These are phyloP conservation scores for Hericium rajendrae DNA, from an alignment of 768 basidiomycete genomes.

Conservation along the genomic window DNA sequence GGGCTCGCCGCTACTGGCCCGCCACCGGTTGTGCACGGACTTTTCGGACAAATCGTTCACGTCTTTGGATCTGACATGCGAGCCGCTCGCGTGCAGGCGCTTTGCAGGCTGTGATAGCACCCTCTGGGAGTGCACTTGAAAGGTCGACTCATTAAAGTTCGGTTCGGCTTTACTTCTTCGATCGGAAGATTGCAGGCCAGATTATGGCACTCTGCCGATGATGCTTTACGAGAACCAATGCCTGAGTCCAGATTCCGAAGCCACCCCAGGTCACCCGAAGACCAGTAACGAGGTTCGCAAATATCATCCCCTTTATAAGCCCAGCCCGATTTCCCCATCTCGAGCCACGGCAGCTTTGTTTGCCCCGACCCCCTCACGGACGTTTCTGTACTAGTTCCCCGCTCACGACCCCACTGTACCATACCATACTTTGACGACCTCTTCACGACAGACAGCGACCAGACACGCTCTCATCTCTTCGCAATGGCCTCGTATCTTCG, in stretches of 20 bases:
- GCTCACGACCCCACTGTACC: neutral
- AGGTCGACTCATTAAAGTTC: neutral
- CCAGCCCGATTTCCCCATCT: neutral
- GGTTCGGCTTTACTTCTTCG: neutral
- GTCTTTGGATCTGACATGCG: neutral
- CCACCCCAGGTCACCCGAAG: conserved; percentile 2
- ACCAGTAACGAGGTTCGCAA: neutral
- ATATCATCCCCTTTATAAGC: conserved; percentile 7
- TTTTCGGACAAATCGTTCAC: conserved; percentile 1
- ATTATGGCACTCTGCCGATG: conserved; percentile 1
- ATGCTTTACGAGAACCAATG: conserved; percentile 8
- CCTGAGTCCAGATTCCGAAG: neutral
- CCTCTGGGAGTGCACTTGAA: neutral
- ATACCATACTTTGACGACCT: neutral
- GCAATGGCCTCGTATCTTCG: conserved; percentile 44
- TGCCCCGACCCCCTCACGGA: neutral
- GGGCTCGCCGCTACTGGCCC: neutral
- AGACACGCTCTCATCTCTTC: neutral
- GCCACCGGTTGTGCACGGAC: conserved; percentile 1
- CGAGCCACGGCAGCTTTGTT: conserved; percentile 1
- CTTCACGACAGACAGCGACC: neutral
- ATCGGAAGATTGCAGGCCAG: conserved; percentile 6
- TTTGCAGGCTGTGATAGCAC: neutral
- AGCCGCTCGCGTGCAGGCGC: neutral
- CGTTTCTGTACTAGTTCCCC: neutral